These are phyloP conservation scores for Cercophora samala DNA, from an alignment of 495 filamentous ascomycete genomes.

Conservation along the genomic window DNA sequence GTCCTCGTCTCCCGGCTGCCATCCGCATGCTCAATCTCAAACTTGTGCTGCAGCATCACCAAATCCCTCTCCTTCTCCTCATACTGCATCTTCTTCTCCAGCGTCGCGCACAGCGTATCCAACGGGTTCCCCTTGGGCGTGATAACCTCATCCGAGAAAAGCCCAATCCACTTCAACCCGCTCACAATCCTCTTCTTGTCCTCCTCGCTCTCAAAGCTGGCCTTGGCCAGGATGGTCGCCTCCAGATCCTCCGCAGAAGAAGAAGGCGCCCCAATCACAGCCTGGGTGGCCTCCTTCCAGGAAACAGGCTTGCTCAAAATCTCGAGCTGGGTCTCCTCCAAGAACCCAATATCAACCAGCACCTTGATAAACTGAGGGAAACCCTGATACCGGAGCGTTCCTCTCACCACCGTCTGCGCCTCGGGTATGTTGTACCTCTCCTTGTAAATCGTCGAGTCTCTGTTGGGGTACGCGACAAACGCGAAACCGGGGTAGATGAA, in stretches of 20 bases:
- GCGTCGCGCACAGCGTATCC: constrained; percentile 83
- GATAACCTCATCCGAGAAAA: constrained; percentile 75
- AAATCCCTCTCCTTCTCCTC: constrained; percentile 80
- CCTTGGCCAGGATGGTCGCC: constrained; percentile 70
- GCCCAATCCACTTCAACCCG: constrained; percentile 80
- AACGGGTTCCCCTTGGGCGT: constrained; percentile 75
- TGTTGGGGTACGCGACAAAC: constrained; percentile 91
- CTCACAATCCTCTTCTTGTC: constrained; percentile 72
- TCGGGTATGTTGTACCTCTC: constrained; percentile 92
- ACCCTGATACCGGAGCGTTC: constrained; percentile 78
- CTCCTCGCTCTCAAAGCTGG: constrained; percentile 63
- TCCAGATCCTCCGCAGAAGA: constrained; percentile 62
- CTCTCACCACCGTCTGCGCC: constrained; percentile 64
- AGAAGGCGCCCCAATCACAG: constrained; percentile 66
- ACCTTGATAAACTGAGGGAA: constrained; percentile 85
- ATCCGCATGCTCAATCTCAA: constrained; percentile 81
- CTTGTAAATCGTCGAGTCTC: constrained; percentile 80
- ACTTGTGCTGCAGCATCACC: constrained; percentile 82
- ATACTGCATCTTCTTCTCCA: constrained; percentile 91
- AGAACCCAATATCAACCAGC: constrained; percentile 85
- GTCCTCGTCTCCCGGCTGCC: constrained; percentile 66
- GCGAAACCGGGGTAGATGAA: constrained; percentile 82
- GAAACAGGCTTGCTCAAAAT: constrained; percentile 59
- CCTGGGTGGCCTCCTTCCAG: constrained; percentile 79
- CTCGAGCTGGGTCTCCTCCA: constrained; percentile 60